phyloP scores from a whole-genome alignment of 1,284 basidiomycete genomes.

The Schizopora paradoxa region DNA sequence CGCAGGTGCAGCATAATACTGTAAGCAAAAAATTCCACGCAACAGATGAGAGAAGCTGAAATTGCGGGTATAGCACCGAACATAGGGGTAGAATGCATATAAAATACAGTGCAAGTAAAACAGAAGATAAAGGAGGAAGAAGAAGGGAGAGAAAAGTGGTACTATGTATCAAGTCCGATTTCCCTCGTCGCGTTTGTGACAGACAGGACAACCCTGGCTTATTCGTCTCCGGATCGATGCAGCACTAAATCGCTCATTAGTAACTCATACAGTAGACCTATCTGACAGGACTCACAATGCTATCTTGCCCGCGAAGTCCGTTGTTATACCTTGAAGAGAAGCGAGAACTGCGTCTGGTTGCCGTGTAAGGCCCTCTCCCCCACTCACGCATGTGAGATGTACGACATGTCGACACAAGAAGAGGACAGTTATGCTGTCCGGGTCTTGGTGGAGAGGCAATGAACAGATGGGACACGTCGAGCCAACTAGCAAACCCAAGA shows the following conservation, averaged over 20 bases:
- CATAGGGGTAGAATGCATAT: neutral
- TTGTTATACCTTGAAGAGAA: conserved; percentile 35
- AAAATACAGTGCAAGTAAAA: neutral
- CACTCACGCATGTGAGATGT: conserved; percentile 67
- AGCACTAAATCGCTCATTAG: conserved; percentile 40
- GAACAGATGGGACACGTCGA: conserved; percentile 63
- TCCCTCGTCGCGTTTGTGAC: conserved; percentile 54
- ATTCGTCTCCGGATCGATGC: conserved; percentile 65
- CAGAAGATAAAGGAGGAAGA: neutral
- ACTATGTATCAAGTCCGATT: conserved; percentile 34
- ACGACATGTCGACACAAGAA: conserved; percentile 87
- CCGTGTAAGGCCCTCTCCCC: conserved; percentile 48
- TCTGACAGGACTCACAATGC: conserved; percentile 56
- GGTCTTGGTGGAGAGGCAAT: conserved; percentile 51
- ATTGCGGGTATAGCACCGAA: neutral
- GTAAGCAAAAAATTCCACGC: too few relatives aligned
- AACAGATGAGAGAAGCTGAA: neutral
- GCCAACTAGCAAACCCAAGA: conserved; percentile 38
- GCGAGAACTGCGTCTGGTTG: conserved; percentile 43
- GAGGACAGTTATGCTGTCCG: conserved; percentile 58
- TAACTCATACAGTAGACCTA: conserved; percentile 1
- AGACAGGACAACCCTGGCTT: conserved; percentile 70
- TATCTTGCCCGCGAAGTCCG: conserved; percentile 60
- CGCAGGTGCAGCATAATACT: conserved; percentile 48
- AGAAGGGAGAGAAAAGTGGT: neutral